Conservation (phyloP, 1,139 yeast genomes). For the Kazachstania sp. region DNA sequence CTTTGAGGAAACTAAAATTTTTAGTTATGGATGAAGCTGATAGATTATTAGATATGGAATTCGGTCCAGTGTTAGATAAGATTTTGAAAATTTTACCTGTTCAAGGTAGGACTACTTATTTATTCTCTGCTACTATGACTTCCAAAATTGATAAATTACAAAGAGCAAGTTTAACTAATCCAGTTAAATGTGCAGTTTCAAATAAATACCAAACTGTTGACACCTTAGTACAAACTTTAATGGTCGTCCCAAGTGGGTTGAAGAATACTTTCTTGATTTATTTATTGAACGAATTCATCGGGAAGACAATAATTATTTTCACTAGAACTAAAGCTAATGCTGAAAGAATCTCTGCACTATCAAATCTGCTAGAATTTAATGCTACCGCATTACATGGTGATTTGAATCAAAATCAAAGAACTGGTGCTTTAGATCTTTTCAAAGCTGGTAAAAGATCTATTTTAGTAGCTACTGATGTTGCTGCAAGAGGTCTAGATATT, state of each 20-base stretch:
- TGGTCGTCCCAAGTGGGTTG: conserved; percentile 87
- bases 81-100: conserved; percentile 77
- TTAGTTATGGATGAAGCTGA: conserved; percentile 97
- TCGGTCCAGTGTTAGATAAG: conserved; percentile 88
- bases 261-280: conserved; percentile 83
- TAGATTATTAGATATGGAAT: conserved; percentile 89
- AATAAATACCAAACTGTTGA: conserved; percentile 89
- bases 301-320: conserved; percentile 82
- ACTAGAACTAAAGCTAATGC: conserved; percentile 95
- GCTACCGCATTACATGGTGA: conserved; percentile 96
- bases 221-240: conserved; percentile 77
- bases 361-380: conserved; percentile 73
- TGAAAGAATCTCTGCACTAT: conserved; percentile 76
- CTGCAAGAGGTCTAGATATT: conserved; percentile 95
- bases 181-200: conserved; percentile 86
- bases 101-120: conserved; percentile 63
- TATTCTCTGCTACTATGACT: conserved; percentile 95
- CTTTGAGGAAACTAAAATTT: conserved; percentile 67
- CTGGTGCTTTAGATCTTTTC: conserved; percentile 88
- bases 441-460: conserved; percentile 77
- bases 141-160: conserved; percentile 90
- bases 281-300: conserved; percentile 71
- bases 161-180: conserved; percentile 81
- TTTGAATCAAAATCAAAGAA: conserved; percentile 80
- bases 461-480: conserved; percentile 93